Base-by-base conservation (phyloP, 2,329 filamentous ascomycete species). In the Alternaria dauci region DNA sequence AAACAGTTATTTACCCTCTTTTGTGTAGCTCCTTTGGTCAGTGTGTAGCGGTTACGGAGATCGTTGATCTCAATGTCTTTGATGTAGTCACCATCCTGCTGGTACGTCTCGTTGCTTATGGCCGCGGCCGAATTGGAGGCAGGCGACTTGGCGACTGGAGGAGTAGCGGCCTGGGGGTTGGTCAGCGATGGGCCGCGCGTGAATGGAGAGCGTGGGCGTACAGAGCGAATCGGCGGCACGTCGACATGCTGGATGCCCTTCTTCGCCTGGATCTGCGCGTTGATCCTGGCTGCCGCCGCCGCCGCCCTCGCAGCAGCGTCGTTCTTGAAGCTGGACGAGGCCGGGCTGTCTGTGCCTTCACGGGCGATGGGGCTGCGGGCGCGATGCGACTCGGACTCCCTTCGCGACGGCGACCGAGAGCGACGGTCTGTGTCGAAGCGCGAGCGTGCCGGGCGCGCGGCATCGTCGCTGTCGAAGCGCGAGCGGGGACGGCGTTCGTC, bases 11-110 rank as follows among this genome's bases (percentile, higher is more conserved):
- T 96, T 97, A 99, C 95, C 94, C 95, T 97, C 88, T 97, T 96
- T 86, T 98, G 95, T 69, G 93, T 97, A 73, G 93, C 91, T 75
- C 94, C 93, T 85, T 97, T 98, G 67, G 94, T 99, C 83, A 99
- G 86, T 79, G 94, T 91, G 81, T 99, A 99, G 72, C 94, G 92
- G 79, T 98, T 99, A 67, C 94, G 91, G 75, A 98, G 83, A 81
- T 98, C 94, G 80, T 99, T 99, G 84, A 99, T 93, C 84, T 98
- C 95, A 76, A 99, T 97, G 76, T 99, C 95, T 81, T 96, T 95
- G 82, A 99, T 98, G 79, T 92, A 98, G 81, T 99, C 95, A 73
- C 95, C 95, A 78, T 98, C 95, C 63, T 94, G 91, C 71, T 96
- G 91, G 77, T 98, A 98, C 78, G 97, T 91, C 73, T 94, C 93